Base-by-base conservation (phyloP, 192 early-diverging fungal species). In the Ambispora gerdemannii region DNA sequence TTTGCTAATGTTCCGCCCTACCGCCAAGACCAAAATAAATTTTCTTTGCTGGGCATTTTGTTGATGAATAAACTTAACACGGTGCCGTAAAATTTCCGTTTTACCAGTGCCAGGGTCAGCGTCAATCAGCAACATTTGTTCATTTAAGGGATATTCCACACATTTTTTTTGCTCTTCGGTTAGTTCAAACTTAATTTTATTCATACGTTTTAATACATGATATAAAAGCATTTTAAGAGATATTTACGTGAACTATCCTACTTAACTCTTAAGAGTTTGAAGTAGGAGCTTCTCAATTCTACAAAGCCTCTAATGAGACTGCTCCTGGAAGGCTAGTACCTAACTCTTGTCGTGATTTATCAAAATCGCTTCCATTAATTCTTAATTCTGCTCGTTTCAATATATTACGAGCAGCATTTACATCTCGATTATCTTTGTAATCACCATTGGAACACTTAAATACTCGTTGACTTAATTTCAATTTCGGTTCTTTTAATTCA, bases 171-270 rank as follows among this genome's bases (percentile, higher is more conserved):
- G n/a, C n/a, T n/a, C n/a, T n/a, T n/a, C n/a, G n/a, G n/a, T n/a
- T n/a, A n/a, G n/a, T n/a, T n/a, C n/a, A n/a, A n/a, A n/a, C n/a
- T n/a, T n/a, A n/a, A n/a, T n/a, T n/a, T n/a, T n/a, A n/a, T n/a
- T n/a, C n/a, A n/a, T n/a, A n/a, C n/a, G n/a, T n/a, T n/a, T n/a
- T n/a, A n/a, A n/a, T n/a, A n/a, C n/a, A n/a, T n/a, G n/a, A n/a
- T n/a, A n/a, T n/a, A n/a, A n/a, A n/a, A n/a, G n/a, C n/a, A n/a
- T n/a, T n/a, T n/a, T n/a, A n/a, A n/a, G n/a, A n/a, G n/a, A n/a
- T n/a, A n/a, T n/a, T n/a, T n/a, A n/a, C n/a, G 52, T 55, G 52
- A 55, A 55, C 52, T 55, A 55, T 27, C 52, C 52, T n/a, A n/a
- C n/a, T n/a, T n/a, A n/a, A n/a, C n/a, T n/a, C 24, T 11, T 6